Evolutionary conservation across 768 basidiomycete genomes (phyloP).

Genomic region (Russula earlei): DNA sequence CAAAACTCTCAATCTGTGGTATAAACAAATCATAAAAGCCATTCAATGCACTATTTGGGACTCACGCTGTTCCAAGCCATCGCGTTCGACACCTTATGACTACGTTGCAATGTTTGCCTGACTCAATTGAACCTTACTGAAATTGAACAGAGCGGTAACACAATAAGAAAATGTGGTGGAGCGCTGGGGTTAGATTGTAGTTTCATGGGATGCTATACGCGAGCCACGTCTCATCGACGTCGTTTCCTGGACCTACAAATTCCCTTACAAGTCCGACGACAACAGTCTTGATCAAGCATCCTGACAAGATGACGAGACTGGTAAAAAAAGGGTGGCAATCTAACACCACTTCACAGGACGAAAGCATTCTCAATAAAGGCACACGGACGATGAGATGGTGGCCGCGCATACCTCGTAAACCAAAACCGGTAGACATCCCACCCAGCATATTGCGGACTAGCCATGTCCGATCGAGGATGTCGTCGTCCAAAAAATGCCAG

Average conservation of each 20-base stretch:
- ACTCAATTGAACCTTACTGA: too few relatives aligned
- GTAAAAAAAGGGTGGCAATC: conserved; percentile 69
- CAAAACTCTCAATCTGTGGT: too few relatives aligned
- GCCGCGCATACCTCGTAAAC: conserved; percentile 52
- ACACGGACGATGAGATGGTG: background rate
- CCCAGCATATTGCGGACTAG: conserved; percentile 74
- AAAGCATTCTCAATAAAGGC: background rate
- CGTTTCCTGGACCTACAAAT: conserved; percentile 56
- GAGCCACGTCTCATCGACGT: conserved; percentile 60
- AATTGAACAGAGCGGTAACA: too few relatives aligned
- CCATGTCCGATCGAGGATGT: conserved; percentile 74
- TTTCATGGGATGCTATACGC: conserved; percentile 69
- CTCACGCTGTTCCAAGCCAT: too few relatives aligned
- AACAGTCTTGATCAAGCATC: conserved; percentile 63
- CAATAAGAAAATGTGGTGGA: too few relatives aligned
- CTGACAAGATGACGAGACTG: conserved; percentile 60
- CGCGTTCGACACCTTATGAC: too few relatives aligned
- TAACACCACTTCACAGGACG: conserved; percentile 48
- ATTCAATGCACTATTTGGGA: too few relatives aligned
- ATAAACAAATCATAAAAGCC: too few relatives aligned
- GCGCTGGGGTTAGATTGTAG: too few relatives aligned
- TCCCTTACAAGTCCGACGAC: conserved; percentile 51
- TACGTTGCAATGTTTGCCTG: too few relatives aligned
- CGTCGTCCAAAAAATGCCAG: conserved; percentile 57
- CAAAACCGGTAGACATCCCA: conserved; percentile 83